phyloP scores from a whole-genome alignment of 805 yeast genomes.

The Pichia californica region DNA sequence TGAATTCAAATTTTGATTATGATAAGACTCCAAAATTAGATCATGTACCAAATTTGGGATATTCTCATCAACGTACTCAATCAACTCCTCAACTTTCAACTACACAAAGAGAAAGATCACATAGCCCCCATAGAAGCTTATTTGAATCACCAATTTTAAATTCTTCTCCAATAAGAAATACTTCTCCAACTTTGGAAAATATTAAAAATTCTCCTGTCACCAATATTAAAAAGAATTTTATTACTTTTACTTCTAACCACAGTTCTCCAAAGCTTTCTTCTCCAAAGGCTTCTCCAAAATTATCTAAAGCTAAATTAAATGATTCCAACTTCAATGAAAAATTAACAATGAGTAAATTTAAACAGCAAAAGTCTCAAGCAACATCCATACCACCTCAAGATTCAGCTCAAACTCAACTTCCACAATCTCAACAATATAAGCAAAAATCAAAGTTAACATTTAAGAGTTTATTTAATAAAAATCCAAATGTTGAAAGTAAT shows the following conservation, averaged over 20 bases:
- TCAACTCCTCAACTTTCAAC: slow-evolving; percentile 1
- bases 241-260: slow-evolving; percentile 4
- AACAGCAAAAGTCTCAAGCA: too few species aligned
- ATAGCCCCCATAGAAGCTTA: background rate
- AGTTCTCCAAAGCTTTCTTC: background rate
- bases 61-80: background rate
- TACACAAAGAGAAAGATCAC: background rate
- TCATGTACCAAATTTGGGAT: slow-evolving; percentile 1
- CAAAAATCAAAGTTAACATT: slow-evolving; percentile 23
- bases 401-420: background rate
- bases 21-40: slow-evolving; percentile 8
- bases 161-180: slow-evolving; percentile 10
- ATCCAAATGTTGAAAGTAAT: background rate
- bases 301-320: too few species aligned
- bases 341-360: too few species aligned
- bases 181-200: slow-evolving; percentile 13
- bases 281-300: background rate
- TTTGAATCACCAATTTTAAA: slow-evolving; percentile 8
- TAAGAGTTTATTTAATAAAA: slow-evolving; percentile 24
- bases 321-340: too few species aligned
- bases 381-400: background rate
- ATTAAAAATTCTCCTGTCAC: slow-evolving; percentile 5
- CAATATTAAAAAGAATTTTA: slow-evolving; percentile 1
- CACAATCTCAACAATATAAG: slow-evolving; percentile 1
- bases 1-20: background rate